Base-by-base conservation (phyloP, 768 basidiomycete species). In the Suillus subluteus region DNA sequence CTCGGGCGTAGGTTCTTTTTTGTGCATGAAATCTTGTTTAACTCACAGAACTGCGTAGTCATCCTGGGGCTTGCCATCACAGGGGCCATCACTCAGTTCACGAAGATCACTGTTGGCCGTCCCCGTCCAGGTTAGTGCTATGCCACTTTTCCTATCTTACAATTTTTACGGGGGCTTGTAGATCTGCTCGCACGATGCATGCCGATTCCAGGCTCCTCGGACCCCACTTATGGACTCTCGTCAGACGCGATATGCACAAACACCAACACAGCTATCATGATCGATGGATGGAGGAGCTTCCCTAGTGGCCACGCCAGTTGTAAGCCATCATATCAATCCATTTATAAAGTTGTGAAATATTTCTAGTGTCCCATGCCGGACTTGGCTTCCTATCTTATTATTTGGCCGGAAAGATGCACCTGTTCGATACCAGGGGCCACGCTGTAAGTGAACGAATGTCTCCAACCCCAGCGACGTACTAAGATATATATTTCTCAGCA, bases 251-350 rank as follows among this genome's bases (percentile, higher is more conserved):
- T 97, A 63, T 99, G 98, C 77, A 94, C 93, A 1, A 90, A 91
- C 71, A 82, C 86, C 6, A 79, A 92, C 68, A 71, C 75, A 21
- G 69, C 73, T 9, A 83, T 89, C 35, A 76, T 96, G 69, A 79
- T 82, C 37, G 94, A 97, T 78, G 96, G 96, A 1, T 98, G 94
- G 82, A 86, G 92, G 71, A 96, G 94, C 73, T 98, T 98, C 77
- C 91, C 91, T 16, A 94, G 92, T 63, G 96, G 96, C 1, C 96
- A 98, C 78, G 90, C 94, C 4, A 95, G 93, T 70, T 67, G 95
- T 96, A 78, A 61, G 91, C 52, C 41, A 8, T 30, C 5, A 37
- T 54, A 0, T 15, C 41, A 43, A 30, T 43, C 21, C 18, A 1
- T 5, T 12, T 21, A 21, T 43, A 32, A 43, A 18, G 41, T 5